Evolutionary conservation across 345 rosid species (phyloP).

Genomic region (Toxicodendron radicans): DNA sequence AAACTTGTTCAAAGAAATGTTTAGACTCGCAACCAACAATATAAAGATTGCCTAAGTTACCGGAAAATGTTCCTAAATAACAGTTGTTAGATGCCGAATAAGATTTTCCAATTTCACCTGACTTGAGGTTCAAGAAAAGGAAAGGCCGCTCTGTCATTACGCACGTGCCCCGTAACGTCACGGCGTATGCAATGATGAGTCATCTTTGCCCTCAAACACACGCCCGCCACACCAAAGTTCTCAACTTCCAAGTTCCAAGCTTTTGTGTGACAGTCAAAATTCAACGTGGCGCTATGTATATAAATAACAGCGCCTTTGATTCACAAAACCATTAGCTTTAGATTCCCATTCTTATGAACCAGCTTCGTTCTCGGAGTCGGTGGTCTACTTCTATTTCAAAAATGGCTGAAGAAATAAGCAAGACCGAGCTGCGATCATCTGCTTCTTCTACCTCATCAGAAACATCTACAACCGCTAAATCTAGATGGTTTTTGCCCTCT

Average conservation of each 20-base stretch:
- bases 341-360: slow-evolving; percentile 34
- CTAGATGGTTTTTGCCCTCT: slow-evolving; percentile 77
- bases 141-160: background rate
- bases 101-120: too few species aligned
- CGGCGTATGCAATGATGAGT: background rate
- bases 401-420: slow-evolving; percentile 74
- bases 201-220: too few species aligned
- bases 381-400: slow-evolving; percentile 27
- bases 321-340: background rate
- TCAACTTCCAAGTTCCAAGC: too few species aligned
- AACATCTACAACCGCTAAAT: slow-evolving; percentile 41
- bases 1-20: too few species aligned
- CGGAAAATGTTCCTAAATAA: too few species aligned
- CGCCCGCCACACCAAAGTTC: too few species aligned
- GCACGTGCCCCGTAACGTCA: slow-evolving; percentile 3
- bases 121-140: background rate
- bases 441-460: slow-evolving; percentile 35
- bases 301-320: background rate
- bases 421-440: slow-evolving; percentile 44
- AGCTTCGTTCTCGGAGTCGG: slow-evolving; percentile 35
- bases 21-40: too few species aligned
- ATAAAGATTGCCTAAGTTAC: too few species aligned
- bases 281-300: background rate
- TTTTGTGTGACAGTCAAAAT: too few species aligned
- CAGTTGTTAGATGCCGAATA: too few species aligned